Conservation (phyloP, 176 grass and related monocot genomes). For the Triticum timopheevii region DNA sequence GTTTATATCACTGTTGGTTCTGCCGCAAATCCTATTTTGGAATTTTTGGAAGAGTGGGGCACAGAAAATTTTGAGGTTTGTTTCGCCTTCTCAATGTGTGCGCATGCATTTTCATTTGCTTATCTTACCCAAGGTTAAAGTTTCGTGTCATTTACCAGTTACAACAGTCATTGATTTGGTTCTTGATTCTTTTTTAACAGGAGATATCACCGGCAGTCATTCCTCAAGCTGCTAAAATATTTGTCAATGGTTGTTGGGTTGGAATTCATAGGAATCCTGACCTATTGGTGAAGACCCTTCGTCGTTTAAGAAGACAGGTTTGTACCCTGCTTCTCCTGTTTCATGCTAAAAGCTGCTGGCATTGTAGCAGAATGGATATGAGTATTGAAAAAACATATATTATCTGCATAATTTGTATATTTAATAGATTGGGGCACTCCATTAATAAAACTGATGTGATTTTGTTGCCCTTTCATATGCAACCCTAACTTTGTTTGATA, state of each 20-base stretch:
- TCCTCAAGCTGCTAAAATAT: conserved; percentile 93
- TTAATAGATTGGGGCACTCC: neutral
- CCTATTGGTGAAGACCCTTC: conserved; percentile 78
- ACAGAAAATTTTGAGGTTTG: conserved; percentile 98
- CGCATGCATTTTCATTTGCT: conserved; percentile 20
- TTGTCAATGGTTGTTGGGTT: conserved; percentile 97
- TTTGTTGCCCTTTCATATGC: neutral
- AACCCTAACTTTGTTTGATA: neutral
- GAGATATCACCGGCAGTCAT: conserved; percentile 97
- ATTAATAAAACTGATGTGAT: neutral
- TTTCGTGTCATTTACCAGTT: conserved; percentile 26
- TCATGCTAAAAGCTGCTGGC: neutral
- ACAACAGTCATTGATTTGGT: conserved; percentile 14
- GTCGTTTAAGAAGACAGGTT: conserved; percentile 91
- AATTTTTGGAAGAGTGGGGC: conserved; percentile 99
- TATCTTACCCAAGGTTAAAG: neutral
- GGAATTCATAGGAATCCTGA: conserved; percentile 91
- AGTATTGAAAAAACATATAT: neutral
- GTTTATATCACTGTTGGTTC: conserved; percentile 98
- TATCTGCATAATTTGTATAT: neutral
- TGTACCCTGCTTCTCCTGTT: conserved; percentile 13
- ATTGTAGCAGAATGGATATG: neutral
- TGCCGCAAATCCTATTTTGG: conserved; percentile 97
- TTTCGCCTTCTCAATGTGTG: conserved; percentile 4
- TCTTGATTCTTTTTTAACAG: conserved; percentile 40